Conservation (phyloP, 169 alveolate species). For the Cystoisospora suis region DNA sequence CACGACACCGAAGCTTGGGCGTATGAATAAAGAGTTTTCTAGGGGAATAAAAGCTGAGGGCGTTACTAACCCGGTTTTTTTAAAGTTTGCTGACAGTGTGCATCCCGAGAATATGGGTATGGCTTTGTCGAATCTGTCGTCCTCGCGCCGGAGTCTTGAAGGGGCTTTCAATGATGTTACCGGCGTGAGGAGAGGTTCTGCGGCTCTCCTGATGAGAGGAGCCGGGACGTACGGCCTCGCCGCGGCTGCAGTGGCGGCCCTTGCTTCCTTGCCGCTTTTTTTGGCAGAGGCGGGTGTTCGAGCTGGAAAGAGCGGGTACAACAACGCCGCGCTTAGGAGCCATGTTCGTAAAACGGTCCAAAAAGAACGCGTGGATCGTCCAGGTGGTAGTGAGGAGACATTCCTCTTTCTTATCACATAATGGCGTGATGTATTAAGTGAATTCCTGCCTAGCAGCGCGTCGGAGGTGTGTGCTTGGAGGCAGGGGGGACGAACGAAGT, state of each 20-base stretch:
- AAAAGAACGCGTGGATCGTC: neutral
- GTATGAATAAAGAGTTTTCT: too few relatives aligned
- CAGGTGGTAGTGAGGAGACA: neutral
- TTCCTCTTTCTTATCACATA: neutral
- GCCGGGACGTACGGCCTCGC: neutral
- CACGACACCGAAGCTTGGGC: too few relatives aligned
- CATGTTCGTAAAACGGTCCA: neutral
- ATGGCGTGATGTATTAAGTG: neutral
- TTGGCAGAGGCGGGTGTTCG: neutral
- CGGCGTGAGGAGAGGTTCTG: neutral
- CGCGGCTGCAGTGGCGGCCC: slow-evolving; percentile 3
- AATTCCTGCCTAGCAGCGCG: neutral
- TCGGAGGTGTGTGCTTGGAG: too few relatives aligned
- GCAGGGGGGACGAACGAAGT: too few relatives aligned
- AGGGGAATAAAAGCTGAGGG: too few relatives aligned
- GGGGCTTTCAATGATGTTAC: too few relatives aligned
- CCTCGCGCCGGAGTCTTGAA: neutral
- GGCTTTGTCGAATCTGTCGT: neutral
- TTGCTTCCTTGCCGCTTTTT: neutral
- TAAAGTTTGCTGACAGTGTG: neutral
- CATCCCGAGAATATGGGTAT: neutral
- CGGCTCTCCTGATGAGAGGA: neutral
- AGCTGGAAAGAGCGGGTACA: neutral
- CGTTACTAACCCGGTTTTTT: too few relatives aligned
- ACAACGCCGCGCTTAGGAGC: neutral